A percentile compares a stretch with the other conserved stretches of the same genome.
These are phyloP conservation scores for Coniochaeta ligniaria DNA, from an alignment of 2,329 filamentous ascomycete species.

Conservation along the genomic window DNA sequence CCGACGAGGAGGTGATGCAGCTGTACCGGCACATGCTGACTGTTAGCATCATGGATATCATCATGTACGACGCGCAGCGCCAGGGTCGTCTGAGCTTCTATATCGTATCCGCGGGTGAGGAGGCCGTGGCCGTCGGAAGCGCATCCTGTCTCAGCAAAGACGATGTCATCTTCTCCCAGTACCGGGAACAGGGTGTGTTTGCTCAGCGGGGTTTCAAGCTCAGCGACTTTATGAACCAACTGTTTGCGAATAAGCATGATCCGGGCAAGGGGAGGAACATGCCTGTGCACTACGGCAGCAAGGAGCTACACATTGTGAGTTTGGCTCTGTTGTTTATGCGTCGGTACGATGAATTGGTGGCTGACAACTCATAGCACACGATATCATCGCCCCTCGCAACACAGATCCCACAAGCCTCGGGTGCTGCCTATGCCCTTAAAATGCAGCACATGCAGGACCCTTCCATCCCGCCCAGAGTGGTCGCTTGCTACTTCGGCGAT, in stretches of 20 bases:
- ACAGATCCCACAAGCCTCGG: conserved; percentile 72
- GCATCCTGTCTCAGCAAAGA: conserved; percentile 75
- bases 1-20: conserved; percentile 52
- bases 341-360: background rate
- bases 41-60: conserved; percentile 81
- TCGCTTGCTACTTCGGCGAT: conserved; percentile 74
- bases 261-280: conserved; percentile 81
- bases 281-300: conserved; percentile 93
- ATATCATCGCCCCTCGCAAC: conserved; percentile 73
- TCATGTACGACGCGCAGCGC: conserved; percentile 97
- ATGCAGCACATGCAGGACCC: conserved; percentile 62
- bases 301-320: conserved; percentile 72
- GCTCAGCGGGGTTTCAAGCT: conserved; percentile 81
- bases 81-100: conserved; percentile 95
- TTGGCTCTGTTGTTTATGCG: background rate
- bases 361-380: conserved; percentile 45
- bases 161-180: conserved; percentile 91
- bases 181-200: conserved; percentile 88
- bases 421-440: conserved; percentile 73
- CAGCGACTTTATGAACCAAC: conserved; percentile 88
- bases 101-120: conserved; percentile 92
- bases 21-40: conserved; percentile 60
- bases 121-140: conserved; percentile 86
- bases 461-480: conserved; percentile 51
- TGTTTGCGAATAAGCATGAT: conserved; percentile 84